Base-by-base conservation (phyloP, 2,329 filamentous ascomycete genomes). In the Diaporthe sp. region DNA sequence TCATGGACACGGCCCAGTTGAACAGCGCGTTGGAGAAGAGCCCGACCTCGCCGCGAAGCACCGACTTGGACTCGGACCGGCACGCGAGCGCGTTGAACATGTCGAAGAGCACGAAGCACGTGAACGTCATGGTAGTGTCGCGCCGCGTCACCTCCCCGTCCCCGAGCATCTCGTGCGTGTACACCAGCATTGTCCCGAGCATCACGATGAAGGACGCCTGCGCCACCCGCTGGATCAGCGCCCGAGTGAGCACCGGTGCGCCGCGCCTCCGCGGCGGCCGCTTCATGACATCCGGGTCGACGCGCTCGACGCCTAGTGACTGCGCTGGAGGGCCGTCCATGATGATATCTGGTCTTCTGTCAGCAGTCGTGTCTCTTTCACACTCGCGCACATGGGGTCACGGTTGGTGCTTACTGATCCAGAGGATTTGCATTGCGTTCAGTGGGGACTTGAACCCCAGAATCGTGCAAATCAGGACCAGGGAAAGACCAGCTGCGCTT, bases 91-190 rank as follows among this genome's bases (percentile, higher is more conserved):
- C 97, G 84, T 99, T 98, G 88, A 98, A 98, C 97, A 99, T 99
- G 88, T 99, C 97, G 85, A 98, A 99, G 72, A 99, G 91, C 61
- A 99, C 97, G 82, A 99, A 99, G 85, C 96, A 98, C 8, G 97
- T 99, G 83, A 99, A 99, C 0, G 97, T 98, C 94, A 99, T 98
- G 78, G 97, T 99, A 2, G 97, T 99, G 85, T 99, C 97, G 80
- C 97, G 95, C 68, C 95, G 94, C 1, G 93, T 97, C 76, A 98
- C 94, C 75, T 93, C 87, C 73, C 95, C 93, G 82, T 97, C 95
- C 34, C 91, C 89, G 67, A 93, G 87, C 94, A 99, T 98, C 86
- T 98, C 96, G 82, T 92, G 94, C 79, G 94, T 92, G 86, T 99
- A 99, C 73, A 98, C 94, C 57, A 93, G 89, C 85, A 99, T 93